A percentile compares a stretch with the other conserved stretches of the same genome.
Conservation (phyloP, 208 protist species). For the Wallacemonas collosoma region DNA sequence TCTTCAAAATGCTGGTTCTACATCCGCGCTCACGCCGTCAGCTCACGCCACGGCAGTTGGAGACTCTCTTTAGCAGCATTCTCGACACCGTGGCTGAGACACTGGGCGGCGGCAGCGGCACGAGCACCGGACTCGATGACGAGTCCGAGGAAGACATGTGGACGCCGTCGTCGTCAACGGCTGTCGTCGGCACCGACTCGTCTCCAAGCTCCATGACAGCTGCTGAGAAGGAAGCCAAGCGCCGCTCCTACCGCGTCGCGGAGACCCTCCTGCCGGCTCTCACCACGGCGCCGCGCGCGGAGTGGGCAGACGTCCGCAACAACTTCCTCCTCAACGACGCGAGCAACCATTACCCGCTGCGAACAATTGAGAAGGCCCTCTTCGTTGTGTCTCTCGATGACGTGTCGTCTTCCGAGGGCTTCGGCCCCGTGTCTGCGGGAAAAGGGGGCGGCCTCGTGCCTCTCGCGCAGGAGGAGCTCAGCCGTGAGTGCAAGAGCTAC, state of each 20-base stretch:
- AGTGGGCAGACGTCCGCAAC: conserved; percentile 77
- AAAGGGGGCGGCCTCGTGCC: conserved; percentile 22
- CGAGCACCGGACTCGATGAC: conserved; percentile 26
- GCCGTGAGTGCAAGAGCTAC: conserved; percentile 43
- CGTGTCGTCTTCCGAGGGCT: conserved; percentile 8
- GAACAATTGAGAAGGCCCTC: conserved; percentile 72
- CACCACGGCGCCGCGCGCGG: conserved; percentile 62
- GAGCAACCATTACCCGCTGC: conserved; percentile 66
- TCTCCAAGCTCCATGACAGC: conserved; percentile 32
- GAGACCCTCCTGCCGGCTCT: conserved; percentile 69
- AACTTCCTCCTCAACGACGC: conserved; percentile 67
- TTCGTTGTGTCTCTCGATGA: conserved; percentile 84
- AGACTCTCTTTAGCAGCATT: conserved; percentile 48
- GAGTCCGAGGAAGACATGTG: conserved; percentile 45
- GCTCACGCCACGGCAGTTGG: conserved; percentile 64
- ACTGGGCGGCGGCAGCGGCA: conserved; percentile 40
- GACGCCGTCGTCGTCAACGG: not conserved
- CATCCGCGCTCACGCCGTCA: conserved; percentile 47
- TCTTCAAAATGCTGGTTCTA: conserved; percentile 61
- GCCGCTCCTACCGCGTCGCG: conserved; percentile 36
- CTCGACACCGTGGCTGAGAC: conserved; percentile 38
- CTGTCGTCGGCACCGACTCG: conserved; percentile 24
- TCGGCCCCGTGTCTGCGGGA: conserved; percentile 2
- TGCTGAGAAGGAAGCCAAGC: conserved; percentile 37
- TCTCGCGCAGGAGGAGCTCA: conserved; percentile 20